Base-by-base conservation (phyloP, 805 yeast species). In the Metschnikowia santaceciliae region DNA sequence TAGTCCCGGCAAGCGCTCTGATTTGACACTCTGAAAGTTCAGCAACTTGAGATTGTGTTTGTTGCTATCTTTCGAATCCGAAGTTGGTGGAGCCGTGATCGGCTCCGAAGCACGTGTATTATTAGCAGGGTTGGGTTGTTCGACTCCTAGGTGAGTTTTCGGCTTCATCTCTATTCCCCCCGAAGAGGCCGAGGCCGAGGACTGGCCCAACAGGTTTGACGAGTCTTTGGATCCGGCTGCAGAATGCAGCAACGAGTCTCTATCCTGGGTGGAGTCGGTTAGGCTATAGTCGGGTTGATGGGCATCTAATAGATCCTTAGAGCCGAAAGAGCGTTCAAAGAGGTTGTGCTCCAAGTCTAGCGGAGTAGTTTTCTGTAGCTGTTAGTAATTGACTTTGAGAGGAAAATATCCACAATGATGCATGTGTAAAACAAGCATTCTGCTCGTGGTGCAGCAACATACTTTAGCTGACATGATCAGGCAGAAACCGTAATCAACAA, bases 331-430 rank as follows among this genome's bases (percentile, higher is more conserved):
- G 67, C 86, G 88, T 68, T 92, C 99, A 65, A 92, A 92, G 4
- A 97, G 97, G 62, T 92, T 92, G 8, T 94, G 96, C 67, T 94
- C 99, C 52, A 90, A 73, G 54, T 86, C 92, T 61, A 89, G 80
- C 38, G 88, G 68, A 15, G 75, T 65, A 60, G 68, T 63, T 68
- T 62, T 67, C 70, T 69, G 54, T 6, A 48, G 14, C 17, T 20
- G 37, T 32, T 23, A 38, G 46, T 48, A 23, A 14, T 22, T 4
- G 38, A 14, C 7, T 42, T 33, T 11, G 2, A 14, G n/a, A 11
- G 13, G 8, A 3, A 1, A 19, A 14, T 6, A 13, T 23, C 32
- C 15, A 20, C 5, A 10, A 11, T 17, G 5, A 19, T 15, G 19
- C 15, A 6, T 30, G 22, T 4, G 11, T 4, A 3, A 5, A 17